These are phyloP conservation scores for Nepenthes alata DNA, from an alignment of 179 eudicot species.

Conservation along the genomic window DNA sequence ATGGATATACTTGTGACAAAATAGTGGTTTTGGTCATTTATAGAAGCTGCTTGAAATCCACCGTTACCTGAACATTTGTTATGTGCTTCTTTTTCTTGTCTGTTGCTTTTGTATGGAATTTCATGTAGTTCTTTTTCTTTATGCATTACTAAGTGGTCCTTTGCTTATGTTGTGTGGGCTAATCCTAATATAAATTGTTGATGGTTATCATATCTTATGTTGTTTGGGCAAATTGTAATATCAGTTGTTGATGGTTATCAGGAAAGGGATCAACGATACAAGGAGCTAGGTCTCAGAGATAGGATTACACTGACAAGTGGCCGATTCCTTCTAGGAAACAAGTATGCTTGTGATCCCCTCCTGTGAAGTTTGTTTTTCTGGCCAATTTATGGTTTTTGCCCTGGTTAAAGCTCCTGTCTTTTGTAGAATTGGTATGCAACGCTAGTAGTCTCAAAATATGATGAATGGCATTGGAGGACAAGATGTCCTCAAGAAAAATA, in stretches of 20 bases:
- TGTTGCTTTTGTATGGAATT: too few relatives aligned
- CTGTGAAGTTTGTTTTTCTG: neutral
- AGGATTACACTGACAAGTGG: conserved; percentile 95
- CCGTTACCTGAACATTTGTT: neutral
- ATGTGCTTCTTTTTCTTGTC: neutral
- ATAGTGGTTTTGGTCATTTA: too few relatives aligned
- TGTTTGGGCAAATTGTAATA: neutral
- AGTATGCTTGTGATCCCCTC: conserved; percentile 35
- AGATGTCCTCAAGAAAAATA: too few relatives aligned
- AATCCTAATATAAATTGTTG: neutral
- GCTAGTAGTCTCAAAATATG: too few relatives aligned
- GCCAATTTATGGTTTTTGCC: neutral
- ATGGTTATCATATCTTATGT: neutral
- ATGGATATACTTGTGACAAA: too few relatives aligned
- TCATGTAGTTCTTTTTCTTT: neutral
- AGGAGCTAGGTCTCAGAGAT: conserved; percentile 92
- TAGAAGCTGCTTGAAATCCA: too few relatives aligned
- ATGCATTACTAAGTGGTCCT: neutral
- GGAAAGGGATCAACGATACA: conserved; percentile 99
- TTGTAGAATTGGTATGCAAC: too few relatives aligned
- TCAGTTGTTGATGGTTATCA: conserved; percentile 11
- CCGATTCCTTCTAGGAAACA: conserved; percentile 94
- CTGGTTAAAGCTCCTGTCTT: too few relatives aligned
- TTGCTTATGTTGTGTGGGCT: too few relatives aligned
- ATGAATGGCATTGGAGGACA: too few relatives aligned